Percentiles rank a stretch among this genome's conserved stretches.
Conservation (phyloP, 371 early-diverging fungal species). For the Sanchytrium tribonematis region DNA sequence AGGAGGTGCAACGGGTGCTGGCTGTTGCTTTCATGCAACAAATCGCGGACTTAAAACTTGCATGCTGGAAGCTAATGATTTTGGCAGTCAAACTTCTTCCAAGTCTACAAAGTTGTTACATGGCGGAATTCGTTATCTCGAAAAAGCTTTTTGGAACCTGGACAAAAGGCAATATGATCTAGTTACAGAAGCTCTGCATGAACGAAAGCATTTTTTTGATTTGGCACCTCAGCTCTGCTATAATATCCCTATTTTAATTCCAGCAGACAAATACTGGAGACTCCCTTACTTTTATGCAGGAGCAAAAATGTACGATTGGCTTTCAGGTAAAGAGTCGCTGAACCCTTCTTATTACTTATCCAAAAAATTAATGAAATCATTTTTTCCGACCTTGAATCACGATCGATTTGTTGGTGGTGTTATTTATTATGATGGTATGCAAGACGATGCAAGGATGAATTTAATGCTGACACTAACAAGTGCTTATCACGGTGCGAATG, state of each 20-base stretch:
- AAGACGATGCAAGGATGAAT: constrained; percentile 94
- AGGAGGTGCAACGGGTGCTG: constrained; percentile 93
- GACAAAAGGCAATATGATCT: constrained; percentile 90
- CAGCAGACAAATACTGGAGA: constrained; percentile 79
- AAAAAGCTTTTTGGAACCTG: constrained; percentile 82
- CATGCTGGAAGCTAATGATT: constrained; percentile 89
- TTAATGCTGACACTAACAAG: constrained; percentile 85
- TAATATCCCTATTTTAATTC: constrained; percentile 82
- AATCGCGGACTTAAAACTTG: constrained; percentile 86
- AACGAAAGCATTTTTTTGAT: constrained; percentile 72
- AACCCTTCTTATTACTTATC: constrained; percentile 60
- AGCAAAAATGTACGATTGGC: constrained; percentile 74
- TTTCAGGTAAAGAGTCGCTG: constrained; percentile 71
- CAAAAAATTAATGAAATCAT: constrained; percentile 32
- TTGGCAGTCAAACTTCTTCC: constrained; percentile 73
- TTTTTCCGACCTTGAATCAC: constrained; percentile 81
- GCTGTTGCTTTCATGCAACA: constrained; percentile 86
- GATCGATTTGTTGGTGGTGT: constrained; percentile 73
- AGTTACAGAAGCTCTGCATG: constrained; percentile 84
- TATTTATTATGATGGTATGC: constrained; percentile 94
- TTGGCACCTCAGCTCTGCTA: constrained; percentile 84
- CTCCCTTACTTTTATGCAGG: constrained; percentile 93
- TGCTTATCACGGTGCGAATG: constrained; percentile 66
- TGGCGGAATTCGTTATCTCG: constrained; percentile 96
- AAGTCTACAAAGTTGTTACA: constrained; percentile 94